These are phyloP conservation scores for Trichoderma sp. DNA, from an alignment of 2,329 filamentous ascomycete genomes.

Conservation along the genomic window DNA sequence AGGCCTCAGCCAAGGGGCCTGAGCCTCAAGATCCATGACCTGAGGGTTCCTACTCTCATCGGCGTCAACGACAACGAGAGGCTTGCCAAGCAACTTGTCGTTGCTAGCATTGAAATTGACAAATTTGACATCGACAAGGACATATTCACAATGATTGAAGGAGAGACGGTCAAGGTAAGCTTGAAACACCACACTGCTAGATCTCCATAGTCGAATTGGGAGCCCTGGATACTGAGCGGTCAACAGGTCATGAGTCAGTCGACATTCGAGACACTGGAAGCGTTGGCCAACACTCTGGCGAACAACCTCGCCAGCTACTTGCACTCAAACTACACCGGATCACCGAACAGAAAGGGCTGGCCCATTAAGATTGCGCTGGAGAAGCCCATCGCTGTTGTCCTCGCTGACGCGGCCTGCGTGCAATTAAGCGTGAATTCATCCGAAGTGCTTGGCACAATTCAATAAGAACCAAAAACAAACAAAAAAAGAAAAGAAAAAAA, in stretches of 20 bases:
- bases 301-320: slow-evolving; percentile 46
- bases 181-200: neutral
- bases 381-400: slow-evolving; percentile 70
- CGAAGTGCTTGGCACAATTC: slow-evolving; percentile 21
- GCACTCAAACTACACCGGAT: slow-evolving; percentile 17
- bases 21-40: slow-evolving; percentile 49
- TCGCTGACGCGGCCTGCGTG: slow-evolving; percentile 68
- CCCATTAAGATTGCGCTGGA: slow-evolving; percentile 60
- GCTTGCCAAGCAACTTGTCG: slow-evolving; percentile 60
- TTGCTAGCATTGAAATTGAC: slow-evolving; percentile 62
- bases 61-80: slow-evolving; percentile 73
- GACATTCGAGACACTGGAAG: slow-evolving; percentile 61
- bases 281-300: slow-evolving; percentile 51
- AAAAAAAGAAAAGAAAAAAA: too few relatives aligned
- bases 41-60: slow-evolving; percentile 65
- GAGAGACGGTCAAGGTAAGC: slow-evolving; percentile 58
- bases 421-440: slow-evolving; percentile 43
- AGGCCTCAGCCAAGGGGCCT: slow-evolving; percentile 29
- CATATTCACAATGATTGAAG: slow-evolving; percentile 54
- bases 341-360: slow-evolving; percentile 36
- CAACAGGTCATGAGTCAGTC: slow-evolving; percentile 52
- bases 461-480: neutral
- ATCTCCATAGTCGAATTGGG: neutral
- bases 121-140: slow-evolving; percentile 45
- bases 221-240: neutral